phyloP scores from a whole-genome alignment of 1,284 basidiomycete genomes.

The Phylloboletellus chloephorus region DNA sequence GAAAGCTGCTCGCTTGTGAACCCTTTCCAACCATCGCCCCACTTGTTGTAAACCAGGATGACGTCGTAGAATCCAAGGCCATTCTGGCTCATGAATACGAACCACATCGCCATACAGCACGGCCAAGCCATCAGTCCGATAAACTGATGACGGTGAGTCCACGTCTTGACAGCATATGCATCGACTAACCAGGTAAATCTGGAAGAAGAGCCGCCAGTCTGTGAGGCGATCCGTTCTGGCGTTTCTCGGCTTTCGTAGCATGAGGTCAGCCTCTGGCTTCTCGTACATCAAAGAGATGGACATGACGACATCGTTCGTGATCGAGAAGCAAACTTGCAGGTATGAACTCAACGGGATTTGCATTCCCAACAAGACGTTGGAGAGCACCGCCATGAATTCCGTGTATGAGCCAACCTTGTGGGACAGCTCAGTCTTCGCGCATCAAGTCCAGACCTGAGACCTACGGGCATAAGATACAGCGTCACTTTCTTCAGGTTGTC shows the following conservation, averaged over 20 bases:
- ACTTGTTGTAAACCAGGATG: conserved; percentile 38
- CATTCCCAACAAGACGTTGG: conserved; percentile 36
- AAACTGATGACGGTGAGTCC: conserved; percentile 29
- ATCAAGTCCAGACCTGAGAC: conserved; percentile 20
- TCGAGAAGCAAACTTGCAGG: conserved; percentile 40
- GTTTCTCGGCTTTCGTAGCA: conserved; percentile 61
- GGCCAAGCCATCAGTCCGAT: conserved; percentile 45
- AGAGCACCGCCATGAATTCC: conserved; percentile 34
- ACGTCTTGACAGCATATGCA: conserved; percentile 3
- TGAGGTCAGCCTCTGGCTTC: conserved; percentile 40
- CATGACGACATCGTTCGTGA: conserved; percentile 37
- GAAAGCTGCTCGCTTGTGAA: conserved; percentile 27
- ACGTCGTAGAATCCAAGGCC: conserved; percentile 36
- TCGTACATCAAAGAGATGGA: conserved; percentile 38
- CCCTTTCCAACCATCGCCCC: conserved; percentile 33
- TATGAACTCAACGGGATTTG: conserved; percentile 41
- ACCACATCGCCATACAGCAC: conserved; percentile 41
- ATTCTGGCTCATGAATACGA: conserved; percentile 35
- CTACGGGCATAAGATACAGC: conserved; percentile 38
- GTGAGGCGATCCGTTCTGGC: conserved; percentile 50
- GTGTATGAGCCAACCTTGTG: conserved; percentile 34
- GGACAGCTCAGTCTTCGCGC: background rate
- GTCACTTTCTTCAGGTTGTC: conserved; percentile 51
- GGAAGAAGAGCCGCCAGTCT: conserved; percentile 32
- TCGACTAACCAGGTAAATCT: conserved; percentile 28